A percentile compares a stretch with the other conserved stretches of the same genome.
Evolutionary conservation across 768 basidiomycete species (phyloP).

Genomic region (Mycena galericulata): DNA sequence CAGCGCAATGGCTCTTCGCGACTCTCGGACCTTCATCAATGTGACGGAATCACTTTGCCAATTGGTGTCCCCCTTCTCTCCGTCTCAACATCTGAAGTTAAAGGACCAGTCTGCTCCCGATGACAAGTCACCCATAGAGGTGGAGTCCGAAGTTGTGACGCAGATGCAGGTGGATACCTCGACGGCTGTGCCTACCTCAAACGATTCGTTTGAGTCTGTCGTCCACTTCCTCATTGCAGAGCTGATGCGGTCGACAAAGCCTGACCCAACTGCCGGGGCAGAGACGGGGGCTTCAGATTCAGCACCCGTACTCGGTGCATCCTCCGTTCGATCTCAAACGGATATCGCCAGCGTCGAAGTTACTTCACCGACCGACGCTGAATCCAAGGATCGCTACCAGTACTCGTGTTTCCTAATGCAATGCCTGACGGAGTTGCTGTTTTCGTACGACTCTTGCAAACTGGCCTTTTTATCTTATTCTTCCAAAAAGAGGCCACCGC

Average conservation of each 20-base stretch:
- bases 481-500: conserved; percentile 71
- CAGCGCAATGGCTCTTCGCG: conserved; percentile 84
- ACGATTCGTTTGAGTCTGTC: conserved; percentile 67
- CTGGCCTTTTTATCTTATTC: conserved; percentile 85
- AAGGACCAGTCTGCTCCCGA: conserved; percentile 51
- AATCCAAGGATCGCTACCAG: conserved; percentile 55
- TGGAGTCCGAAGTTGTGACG: conserved; percentile 40
- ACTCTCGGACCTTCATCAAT: conserved; percentile 81
- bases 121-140: conserved; percentile 38
- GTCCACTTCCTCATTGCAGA: conserved; percentile 81
- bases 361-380: conserved; percentile 29
- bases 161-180: conserved; percentile 74
- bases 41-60: conserved; percentile 78
- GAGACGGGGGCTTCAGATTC: conserved; percentile 1
- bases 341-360: conserved; percentile 20
- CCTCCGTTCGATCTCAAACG: conserved; percentile 11
- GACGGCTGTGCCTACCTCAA: conserved; percentile 36
- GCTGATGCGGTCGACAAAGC: conserved; percentile 56
- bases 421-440: conserved; percentile 89
- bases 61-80: conserved; percentile 73
- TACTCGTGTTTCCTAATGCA: conserved; percentile 92
- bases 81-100: conserved; percentile 68
- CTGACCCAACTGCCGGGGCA: conserved; percentile 19
- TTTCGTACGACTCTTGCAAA: conserved; percentile 95
- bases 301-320: neutral